phyloP scores from a whole-genome alignment of 2,329 filamentous ascomycete species.

The Tolypocladium album region DNA sequence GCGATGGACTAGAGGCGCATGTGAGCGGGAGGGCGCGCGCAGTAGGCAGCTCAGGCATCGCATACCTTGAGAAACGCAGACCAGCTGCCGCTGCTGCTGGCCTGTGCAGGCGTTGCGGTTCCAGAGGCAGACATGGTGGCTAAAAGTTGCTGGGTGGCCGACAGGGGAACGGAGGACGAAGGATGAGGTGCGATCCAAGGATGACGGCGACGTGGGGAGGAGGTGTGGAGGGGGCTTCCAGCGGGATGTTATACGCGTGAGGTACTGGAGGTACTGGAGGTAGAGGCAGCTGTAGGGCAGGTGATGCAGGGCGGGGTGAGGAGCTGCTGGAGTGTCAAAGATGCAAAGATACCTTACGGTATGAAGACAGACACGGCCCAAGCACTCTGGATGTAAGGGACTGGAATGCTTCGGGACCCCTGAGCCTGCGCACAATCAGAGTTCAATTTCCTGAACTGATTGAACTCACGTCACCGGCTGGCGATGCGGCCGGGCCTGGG shows the following conservation, averaged over 20 bases:
- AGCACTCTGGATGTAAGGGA: neutral
- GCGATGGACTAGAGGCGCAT: constrained; percentile 49
- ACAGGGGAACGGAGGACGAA: neutral
- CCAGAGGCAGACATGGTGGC: constrained; percentile 19
- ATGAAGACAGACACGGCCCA: neutral
- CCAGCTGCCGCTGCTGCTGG: constrained; percentile 35
- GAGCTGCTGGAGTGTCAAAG: neutral
- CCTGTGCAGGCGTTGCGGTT: constrained; percentile 20
- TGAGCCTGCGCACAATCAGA: neutral
- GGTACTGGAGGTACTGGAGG: no score
- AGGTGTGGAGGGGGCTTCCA: neutral
- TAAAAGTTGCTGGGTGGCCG: neutral
- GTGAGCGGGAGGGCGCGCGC: neutral
- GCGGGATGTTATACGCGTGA: neutral
- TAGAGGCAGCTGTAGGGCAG: neutral
- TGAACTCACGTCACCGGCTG: neutral
- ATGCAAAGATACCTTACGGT: neutral
- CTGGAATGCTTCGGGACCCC: neutral
- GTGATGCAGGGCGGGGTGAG: neutral
- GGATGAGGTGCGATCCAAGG: neutral
- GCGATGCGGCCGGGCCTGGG: neutral
- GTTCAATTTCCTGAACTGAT: neutral
- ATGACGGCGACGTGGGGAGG: neutral
- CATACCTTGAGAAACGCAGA: constrained; percentile 40
- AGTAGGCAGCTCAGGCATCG: neutral